Conservation (phyloP, 2,329 filamentous ascomycete genomes). For the Diaporthe eres region DNA sequence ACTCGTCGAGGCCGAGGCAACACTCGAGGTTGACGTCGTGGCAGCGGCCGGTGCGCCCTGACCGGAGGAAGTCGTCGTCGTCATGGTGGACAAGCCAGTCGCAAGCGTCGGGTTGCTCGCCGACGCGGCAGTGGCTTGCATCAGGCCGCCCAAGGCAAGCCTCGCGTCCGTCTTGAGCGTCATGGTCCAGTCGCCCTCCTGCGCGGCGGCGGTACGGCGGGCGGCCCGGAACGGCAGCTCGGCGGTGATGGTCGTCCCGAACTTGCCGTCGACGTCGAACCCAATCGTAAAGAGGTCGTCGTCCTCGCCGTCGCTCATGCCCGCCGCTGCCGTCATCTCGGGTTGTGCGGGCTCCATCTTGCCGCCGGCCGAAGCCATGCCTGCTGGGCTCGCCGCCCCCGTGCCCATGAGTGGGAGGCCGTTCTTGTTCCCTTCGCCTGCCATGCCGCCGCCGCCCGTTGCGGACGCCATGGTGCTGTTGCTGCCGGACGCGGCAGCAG, state of each 20-base stretch:
- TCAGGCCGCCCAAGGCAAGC: conserved; percentile 15
- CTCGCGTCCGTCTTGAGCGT: conserved; percentile 24
- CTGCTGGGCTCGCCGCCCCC: conserved; percentile 5
- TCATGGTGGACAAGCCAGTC: conserved; percentile 5
- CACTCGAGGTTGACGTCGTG: conserved; percentile 4
- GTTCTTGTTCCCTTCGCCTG: background rate
- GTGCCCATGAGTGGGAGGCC: conserved; percentile 18
- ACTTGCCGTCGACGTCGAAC: conserved; percentile 38
- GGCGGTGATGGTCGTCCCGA: conserved; percentile 38
- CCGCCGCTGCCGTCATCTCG: background rate
- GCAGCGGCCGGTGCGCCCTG: background rate
- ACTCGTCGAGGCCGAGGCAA: background rate
- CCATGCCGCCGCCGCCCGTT: background rate
- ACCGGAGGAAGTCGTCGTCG: background rate
- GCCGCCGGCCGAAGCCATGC: conserved; percentile 24
- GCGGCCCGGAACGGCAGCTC: conserved; percentile 28
- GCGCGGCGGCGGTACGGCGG: conserved; percentile 30
- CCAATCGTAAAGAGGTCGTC: conserved; percentile 27
- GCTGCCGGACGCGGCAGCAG: background rate
- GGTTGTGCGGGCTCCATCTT: background rate
- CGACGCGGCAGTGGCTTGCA: conserved; percentile 10
- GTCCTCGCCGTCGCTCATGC: background rate
- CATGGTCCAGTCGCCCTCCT: conserved; percentile 22
- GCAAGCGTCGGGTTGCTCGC: background rate
- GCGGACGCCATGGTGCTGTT: conserved; percentile 9